Percentiles rank a stretch among this genome's conserved stretches.
phyloP scores from a whole-genome alignment of 257 asterid species.

The Prunella vulgaris region DNA sequence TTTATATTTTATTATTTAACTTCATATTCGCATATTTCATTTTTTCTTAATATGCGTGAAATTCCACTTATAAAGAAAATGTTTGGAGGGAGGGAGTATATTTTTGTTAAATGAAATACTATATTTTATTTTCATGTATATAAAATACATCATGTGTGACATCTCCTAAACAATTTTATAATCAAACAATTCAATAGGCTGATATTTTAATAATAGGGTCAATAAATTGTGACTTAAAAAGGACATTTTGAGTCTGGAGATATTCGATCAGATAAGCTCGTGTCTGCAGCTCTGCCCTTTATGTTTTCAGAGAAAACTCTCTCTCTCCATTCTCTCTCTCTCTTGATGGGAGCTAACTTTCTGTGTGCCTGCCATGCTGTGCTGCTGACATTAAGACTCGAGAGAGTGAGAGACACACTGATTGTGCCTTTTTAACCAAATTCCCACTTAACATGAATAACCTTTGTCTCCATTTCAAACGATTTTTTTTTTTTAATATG shows the following conservation, averaged over 20 bases:
- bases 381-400: background rate
- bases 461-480: background rate
- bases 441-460: background rate
- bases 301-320: constrained; percentile 9
- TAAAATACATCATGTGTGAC: no score
- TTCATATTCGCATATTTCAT: no score
- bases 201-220: background rate
- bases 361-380: background rate
- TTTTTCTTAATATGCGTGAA: no score
- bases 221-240: background rate
- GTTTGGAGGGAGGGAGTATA: no score
- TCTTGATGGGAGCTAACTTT: background rate
- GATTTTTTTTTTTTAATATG: no score
- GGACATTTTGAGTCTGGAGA: background rate
- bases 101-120: no score
- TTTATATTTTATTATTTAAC: no score
- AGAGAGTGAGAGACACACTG: background rate
- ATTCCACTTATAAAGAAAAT: no score
- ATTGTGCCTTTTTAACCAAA: background rate
- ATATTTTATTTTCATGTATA: no score
- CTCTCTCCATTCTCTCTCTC: background rate
- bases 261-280: constrained; percentile 11
- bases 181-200: background rate
- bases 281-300: constrained; percentile 2
- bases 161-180: no score